Conservation (phyloP, 331 rosid species). For the Spiraea crenata region DNA sequence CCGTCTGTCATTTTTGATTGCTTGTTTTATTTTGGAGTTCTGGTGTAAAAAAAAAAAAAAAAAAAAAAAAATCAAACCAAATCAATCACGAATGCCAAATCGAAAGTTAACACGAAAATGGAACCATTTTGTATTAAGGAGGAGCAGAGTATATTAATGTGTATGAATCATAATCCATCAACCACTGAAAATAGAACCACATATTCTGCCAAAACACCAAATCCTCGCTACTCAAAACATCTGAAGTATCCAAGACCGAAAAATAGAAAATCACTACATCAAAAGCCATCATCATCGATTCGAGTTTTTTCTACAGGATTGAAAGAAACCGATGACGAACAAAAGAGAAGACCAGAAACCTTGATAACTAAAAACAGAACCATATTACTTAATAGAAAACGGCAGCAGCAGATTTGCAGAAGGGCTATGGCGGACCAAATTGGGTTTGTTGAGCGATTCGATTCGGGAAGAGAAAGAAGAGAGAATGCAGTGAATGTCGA, state of each 20-base stretch:
- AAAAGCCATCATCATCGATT: not conserved
- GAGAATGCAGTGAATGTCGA: too few relatives aligned
- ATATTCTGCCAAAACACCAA: conserved; percentile 14
- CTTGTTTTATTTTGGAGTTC: too few relatives aligned
- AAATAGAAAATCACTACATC: not conserved
- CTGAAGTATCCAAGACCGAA: not conserved
- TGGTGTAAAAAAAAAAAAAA: too few relatives aligned
- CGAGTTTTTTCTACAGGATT: not conserved
- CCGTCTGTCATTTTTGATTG: too few relatives aligned
- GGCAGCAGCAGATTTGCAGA: not conserved
- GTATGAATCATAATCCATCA: conserved; percentile 15
- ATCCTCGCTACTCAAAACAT: not conserved
- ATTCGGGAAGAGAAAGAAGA: conserved; percentile 45
- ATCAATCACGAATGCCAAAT: too few relatives aligned
- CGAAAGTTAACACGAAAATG: too few relatives aligned
- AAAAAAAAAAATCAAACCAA: too few relatives aligned
- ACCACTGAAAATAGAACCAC: conserved; percentile 7
- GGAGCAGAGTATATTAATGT: conserved; percentile 25
- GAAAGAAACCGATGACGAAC: not conserved
- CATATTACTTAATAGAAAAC: not conserved
- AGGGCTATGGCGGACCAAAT: conserved; percentile 35
- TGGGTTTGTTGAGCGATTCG: conserved; percentile 51
- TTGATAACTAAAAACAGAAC: conserved; percentile 8
- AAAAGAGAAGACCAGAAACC: conserved; percentile 20
- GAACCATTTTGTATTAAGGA: not conserved